Percentiles rank a stretch among this genome's conserved stretches.
These are phyloP conservation scores for Symbiotaphrina buchneri DNA, from an alignment of 495 filamentous ascomycete species.

Conservation along the genomic window DNA sequence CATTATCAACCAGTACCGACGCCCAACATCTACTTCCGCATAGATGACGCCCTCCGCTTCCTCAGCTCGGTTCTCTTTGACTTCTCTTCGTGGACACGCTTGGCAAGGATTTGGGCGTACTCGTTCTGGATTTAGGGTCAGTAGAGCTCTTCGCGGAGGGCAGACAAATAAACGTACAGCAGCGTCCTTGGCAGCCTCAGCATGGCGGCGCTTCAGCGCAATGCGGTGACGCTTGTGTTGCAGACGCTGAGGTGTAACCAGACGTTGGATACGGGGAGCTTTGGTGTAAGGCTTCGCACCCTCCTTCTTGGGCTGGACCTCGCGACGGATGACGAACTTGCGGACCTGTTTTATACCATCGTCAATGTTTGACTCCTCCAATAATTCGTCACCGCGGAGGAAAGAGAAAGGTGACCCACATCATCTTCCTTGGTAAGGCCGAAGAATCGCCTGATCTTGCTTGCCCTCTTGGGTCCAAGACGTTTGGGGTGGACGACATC, in stretches of 20 bases:
- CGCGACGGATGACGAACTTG: conserved; percentile 98
- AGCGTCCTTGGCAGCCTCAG: conserved; percentile 91
- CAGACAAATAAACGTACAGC: conserved; percentile 44
- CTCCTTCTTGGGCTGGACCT: conserved; percentile 84
- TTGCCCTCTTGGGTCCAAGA: conserved; percentile 95
- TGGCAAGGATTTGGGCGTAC: conserved; percentile 80
- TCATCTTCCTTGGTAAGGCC: conserved; percentile 98
- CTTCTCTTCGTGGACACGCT: conserved; percentile 89
- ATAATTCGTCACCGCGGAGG: conserved; percentile 16
- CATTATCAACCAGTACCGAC: not conserved
- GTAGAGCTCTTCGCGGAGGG: not conserved
- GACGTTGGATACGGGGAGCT: conserved; percentile 96
- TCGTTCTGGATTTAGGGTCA: conserved; percentile 33
- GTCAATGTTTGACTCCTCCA: too few relatives aligned
- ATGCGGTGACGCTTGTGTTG: conserved; percentile 97
- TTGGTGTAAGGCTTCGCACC: conserved; percentile 97
- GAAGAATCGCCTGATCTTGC: conserved; percentile 98
- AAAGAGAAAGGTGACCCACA: conserved; percentile 49
- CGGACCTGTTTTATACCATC: conserved; percentile 41
- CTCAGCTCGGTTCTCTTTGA: conserved; percentile 71
- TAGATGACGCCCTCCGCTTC: conserved; percentile 89
- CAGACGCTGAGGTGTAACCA: conserved; percentile 97
- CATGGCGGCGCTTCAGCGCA: conserved; percentile 89
- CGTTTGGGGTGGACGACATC: conserved; percentile 95
- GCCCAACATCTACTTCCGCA: conserved; percentile 51